Percentiles rank a stretch among this genome's conserved stretches.
Evolutionary conservation across 257 asterid species (phyloP).

Genomic region (Perilla frutescens): DNA sequence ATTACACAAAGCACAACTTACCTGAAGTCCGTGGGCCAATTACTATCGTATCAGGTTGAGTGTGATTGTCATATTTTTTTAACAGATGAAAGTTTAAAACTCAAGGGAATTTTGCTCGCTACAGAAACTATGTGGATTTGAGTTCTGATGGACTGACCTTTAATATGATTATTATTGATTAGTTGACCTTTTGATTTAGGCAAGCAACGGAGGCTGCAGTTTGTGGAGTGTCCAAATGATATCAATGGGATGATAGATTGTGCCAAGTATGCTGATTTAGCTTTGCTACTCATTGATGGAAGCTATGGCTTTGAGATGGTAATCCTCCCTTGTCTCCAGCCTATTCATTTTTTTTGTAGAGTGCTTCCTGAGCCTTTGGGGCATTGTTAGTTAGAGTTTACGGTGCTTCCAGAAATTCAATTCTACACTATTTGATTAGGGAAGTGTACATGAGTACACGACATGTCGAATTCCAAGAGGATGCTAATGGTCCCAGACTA

Average conservation of each 20-base stretch:
- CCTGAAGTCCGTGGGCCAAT: conserved; percentile 97
- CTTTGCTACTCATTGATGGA: conserved; percentile 94
- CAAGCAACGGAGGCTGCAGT: conserved; percentile 88
- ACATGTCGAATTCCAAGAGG: conserved; percentile 11
- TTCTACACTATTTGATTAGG: background rate
- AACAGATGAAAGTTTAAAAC: too few relatives aligned
- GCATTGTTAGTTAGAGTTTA: conserved; percentile 12
- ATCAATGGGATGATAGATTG: conserved; percentile 99
- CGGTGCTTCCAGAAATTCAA: background rate
- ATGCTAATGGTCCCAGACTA: background rate
- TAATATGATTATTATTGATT: conserved; percentile 27
- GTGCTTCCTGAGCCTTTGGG: background rate
- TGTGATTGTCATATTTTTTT: conserved; percentile 13
- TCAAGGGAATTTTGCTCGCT: conserved; percentile 10
- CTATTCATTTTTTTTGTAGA: background rate
- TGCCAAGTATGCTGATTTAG: conserved; percentile 93
- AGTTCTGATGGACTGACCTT: conserved; percentile 5
- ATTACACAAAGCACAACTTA: conserved; percentile 88
- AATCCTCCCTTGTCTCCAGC: conserved; percentile 32
- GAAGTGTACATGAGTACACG: too few relatives aligned
- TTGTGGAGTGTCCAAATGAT: conserved; percentile 98
- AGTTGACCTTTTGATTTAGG: conserved; percentile 54
- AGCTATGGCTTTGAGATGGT: conserved; percentile 99
- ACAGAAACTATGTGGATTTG: background rate
- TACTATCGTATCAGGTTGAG: conserved; percentile 91